Evolutionary conservation across 768 basidiomycete species (phyloP).

Genomic region (Hysterangium stoloniferum): DNA sequence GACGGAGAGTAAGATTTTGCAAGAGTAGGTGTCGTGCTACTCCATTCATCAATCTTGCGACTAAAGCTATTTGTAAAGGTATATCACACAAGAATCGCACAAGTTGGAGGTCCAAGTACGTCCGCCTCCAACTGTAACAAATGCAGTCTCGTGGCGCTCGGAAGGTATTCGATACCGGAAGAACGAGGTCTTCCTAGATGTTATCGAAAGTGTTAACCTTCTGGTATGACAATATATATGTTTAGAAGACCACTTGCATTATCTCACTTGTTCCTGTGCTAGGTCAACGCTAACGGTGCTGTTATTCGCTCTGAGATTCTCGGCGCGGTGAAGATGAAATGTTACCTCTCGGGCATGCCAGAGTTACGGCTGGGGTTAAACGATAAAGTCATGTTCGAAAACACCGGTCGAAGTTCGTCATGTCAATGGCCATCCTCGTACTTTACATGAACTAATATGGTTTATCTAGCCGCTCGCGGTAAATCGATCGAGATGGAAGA

Average conservation of each 20-base stretch:
- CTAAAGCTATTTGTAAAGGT: constrained; percentile 46
- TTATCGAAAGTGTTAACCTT: constrained; percentile 95
- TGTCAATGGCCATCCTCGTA: constrained; percentile 12
- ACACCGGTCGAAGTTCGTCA: constrained; percentile 80
- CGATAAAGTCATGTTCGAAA: constrained; percentile 99
- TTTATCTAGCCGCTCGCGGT: constrained; percentile 66
- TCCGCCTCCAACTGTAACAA: constrained; percentile 95
- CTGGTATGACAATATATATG: constrained; percentile 49
- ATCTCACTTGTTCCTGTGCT: too few relatives aligned
- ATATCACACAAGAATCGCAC: constrained; percentile 97
- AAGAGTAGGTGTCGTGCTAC: constrained; percentile 57
- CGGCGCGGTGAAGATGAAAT: constrained; percentile 99
- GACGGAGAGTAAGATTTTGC: constrained; percentile 97
- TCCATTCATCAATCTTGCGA: not conserved
- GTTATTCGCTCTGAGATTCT: constrained; percentile 96
- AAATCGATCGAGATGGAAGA: constrained; percentile 99
- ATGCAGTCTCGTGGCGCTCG: constrained; percentile 97
- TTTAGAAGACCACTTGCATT: too few relatives aligned
- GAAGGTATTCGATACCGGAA: constrained; percentile 97
- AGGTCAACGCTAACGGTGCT: constrained; percentile 96
- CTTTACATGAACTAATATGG: not conserved
- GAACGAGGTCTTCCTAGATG: constrained; percentile 99
- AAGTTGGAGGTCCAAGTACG: constrained; percentile 91
- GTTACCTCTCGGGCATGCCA: constrained; percentile 99
- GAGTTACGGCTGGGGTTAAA: constrained; percentile 92